Conservation (phyloP, 352 stramenopile species). For the Aphanomyces euteiches region DNA sequence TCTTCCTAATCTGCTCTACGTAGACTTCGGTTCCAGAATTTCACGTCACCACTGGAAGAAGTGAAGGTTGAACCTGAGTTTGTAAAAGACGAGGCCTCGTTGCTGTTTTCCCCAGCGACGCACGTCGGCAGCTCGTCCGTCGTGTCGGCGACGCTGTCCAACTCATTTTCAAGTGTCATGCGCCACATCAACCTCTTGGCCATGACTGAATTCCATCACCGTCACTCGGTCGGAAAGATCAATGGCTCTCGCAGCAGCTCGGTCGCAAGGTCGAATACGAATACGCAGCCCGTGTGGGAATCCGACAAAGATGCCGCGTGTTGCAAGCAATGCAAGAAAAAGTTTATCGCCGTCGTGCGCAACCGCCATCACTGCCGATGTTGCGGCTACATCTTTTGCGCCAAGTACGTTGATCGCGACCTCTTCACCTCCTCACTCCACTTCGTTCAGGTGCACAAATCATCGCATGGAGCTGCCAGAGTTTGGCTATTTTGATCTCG, state of each 20-base stretch:
- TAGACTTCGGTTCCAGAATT: slow-evolving; percentile 27
- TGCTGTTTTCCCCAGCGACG: slow-evolving; percentile 15
- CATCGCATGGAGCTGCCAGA: slow-evolving; percentile 83
- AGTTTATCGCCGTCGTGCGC: slow-evolving; percentile 80
- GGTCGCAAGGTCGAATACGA: slow-evolving; percentile 38
- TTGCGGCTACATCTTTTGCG: slow-evolving; percentile 82
- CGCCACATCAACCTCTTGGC: slow-evolving; percentile 13
- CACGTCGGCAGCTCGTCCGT: neutral
- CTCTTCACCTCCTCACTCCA: neutral
- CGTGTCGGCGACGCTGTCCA: slow-evolving; percentile 9
- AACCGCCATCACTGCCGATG: slow-evolving; percentile 80
- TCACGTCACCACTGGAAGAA: slow-evolving; percentile 16
- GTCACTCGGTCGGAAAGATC: slow-evolving; percentile 26
- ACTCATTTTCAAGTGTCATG: slow-evolving; percentile 5
- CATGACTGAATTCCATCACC: slow-evolving; percentile 20
- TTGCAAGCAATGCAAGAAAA: slow-evolving; percentile 87
- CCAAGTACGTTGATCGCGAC: slow-evolving; percentile 26
- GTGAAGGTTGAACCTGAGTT: neutral
- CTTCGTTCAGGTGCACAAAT: slow-evolving; percentile 48
- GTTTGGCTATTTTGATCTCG: slow-evolving; percentile 84
- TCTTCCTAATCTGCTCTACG: neutral
- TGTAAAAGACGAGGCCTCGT: neutral
- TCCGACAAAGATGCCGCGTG: slow-evolving; percentile 73
- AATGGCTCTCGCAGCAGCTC: slow-evolving; percentile 9
- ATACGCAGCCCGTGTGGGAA: slow-evolving; percentile 80